Base-by-base conservation (phyloP, 2,329 filamentous ascomycete genomes). In the Periglandula ipomoeae region DNA sequence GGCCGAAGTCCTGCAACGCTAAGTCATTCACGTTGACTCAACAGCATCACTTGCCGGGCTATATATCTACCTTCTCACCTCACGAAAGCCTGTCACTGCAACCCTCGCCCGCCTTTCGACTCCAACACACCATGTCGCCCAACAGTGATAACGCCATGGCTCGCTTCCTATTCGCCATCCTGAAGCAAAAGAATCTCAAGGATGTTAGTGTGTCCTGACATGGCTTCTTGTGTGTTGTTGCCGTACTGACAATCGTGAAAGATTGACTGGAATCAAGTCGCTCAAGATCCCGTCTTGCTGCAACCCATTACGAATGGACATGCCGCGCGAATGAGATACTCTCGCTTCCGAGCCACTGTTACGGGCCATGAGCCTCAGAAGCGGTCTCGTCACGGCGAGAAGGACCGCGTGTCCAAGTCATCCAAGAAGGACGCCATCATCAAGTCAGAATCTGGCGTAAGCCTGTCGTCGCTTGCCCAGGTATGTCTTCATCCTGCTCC, bases 181-280 rank as follows among this genome's bases (percentile, higher is more conserved):
- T 81, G 50, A 72, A 73, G 61, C 78, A 81, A 64, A 80, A 79
- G 64, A 75, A 71, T 50, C 70, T 81, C 46, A 81, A 79, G 58
- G 75, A 81, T 65, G 78, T 81, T 63, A 70, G 78, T 69, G 35
- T 52, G 20, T 7, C 3, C 24, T 20, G 23, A 23, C 4, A 20
- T 24, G 11, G 7, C 8, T n/a, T 11, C 8, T 26, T 41, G 4
- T 46, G 30, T 32, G 27, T 30, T 26, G 17, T 19, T 45, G 17
- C 20, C 20, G 17, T 32, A 27, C 48, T 53, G 44, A 52, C 45
- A 41, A 8, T 26, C 22, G 13, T 23, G 44, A 20, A 49, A 81
- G 78, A 78, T 81, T 57, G 74, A 81, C 59, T 81, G 78, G 78
- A 74, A 74, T 52, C 63, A 70, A 58, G 78, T 81, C 40, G 78